Conservation (phyloP, 768 basidiomycete genomes). For the Trametes gibbosa region DNA sequence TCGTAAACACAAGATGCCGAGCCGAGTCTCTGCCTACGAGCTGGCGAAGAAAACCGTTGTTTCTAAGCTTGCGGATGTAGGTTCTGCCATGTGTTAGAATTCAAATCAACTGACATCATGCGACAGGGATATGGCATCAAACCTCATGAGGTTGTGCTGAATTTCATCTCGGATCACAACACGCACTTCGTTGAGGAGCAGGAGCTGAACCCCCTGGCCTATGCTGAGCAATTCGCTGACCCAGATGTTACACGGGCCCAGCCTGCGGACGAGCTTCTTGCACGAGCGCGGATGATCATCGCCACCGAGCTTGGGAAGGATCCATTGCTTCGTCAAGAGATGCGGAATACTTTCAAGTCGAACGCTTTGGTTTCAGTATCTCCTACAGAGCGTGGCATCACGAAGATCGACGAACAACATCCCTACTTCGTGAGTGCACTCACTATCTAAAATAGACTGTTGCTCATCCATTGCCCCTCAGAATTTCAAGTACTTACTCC, state of each 20-base stretch:
- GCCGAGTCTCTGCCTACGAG: conserved; percentile 81
- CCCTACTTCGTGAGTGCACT: conserved; percentile 59
- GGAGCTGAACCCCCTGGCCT: conserved; percentile 71
- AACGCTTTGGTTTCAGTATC: conserved; percentile 75
- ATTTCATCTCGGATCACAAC: conserved; percentile 62
- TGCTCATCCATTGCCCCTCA: conserved; percentile 31
- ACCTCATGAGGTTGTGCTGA: conserved; percentile 80
- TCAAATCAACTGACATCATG: not conserved
- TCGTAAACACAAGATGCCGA: conserved; percentile 78
- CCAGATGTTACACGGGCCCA: conserved; percentile 58
- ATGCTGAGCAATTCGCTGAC: conserved; percentile 85
- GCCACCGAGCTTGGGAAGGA: conserved; percentile 92
- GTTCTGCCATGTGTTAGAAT: conserved; percentile 23
- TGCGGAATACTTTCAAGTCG: conserved; percentile 71
- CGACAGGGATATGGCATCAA: conserved; percentile 79
- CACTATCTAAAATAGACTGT: not conserved
- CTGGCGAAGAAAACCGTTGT: conserved; percentile 77
- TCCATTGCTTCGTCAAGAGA: conserved; percentile 76
- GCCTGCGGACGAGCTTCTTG: conserved; percentile 65
- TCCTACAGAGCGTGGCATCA: conserved; percentile 84
- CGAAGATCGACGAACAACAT: conserved; percentile 74
- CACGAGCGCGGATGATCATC: conserved; percentile 77
- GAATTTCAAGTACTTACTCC: conserved; percentile 92
- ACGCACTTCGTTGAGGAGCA: conserved; percentile 78
- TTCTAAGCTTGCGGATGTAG: conserved; percentile 75